phyloP scores from a whole-genome alignment of 1,139 yeast species.

The Torulaspora globosa region DNA sequence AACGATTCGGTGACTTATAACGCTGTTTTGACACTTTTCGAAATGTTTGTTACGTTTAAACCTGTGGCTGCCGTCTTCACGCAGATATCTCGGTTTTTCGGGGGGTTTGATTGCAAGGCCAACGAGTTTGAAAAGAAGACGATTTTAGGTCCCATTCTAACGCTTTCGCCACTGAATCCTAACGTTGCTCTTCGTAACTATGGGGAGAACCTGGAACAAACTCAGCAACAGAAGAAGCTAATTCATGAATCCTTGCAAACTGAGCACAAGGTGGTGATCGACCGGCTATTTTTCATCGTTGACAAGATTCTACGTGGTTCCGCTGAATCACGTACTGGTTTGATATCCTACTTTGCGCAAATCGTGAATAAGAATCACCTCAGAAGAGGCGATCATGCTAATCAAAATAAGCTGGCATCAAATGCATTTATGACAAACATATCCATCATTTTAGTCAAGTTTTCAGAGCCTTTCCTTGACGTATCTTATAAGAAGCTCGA shows the following conservation, averaged over 20 bases:
- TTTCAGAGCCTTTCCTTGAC: constrained; percentile 82
- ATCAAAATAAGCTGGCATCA: constrained; percentile 59
- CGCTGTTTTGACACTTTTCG: constrained; percentile 51
- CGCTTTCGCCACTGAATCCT: constrained; percentile 67
- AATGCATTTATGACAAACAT: constrained; percentile 84
- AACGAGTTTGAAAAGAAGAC: constrained; percentile 57
- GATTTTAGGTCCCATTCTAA: constrained; percentile 70
- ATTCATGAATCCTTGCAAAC: constrained; percentile 55
- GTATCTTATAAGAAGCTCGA: constrained; percentile 61
- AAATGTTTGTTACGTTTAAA: constrained; percentile 57
- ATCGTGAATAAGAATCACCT: constrained; percentile 77
- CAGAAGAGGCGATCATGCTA: constrained; percentile 83
- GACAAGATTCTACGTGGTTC: constrained; percentile 80
- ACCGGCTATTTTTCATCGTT: constrained; percentile 61
- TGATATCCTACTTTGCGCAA: constrained; percentile 65
- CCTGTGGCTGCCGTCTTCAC: constrained; percentile 60
- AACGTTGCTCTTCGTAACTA: constrained; percentile 48
- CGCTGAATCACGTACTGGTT: constrained; percentile 53
- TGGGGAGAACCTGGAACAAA: constrained; percentile 40
- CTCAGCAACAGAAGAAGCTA: constrained; percentile 41
- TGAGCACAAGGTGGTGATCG: constrained; percentile 54
- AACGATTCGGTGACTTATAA: constrained; percentile 50
- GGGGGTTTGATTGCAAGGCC: constrained; percentile 39
- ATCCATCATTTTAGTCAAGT: constrained; percentile 58
- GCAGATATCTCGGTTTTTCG: constrained; percentile 50